Percentiles rank a stretch among this genome's conserved stretches.
Conservation (phyloP, 441 rosid genomes). For the Syzygium malaccense region DNA sequence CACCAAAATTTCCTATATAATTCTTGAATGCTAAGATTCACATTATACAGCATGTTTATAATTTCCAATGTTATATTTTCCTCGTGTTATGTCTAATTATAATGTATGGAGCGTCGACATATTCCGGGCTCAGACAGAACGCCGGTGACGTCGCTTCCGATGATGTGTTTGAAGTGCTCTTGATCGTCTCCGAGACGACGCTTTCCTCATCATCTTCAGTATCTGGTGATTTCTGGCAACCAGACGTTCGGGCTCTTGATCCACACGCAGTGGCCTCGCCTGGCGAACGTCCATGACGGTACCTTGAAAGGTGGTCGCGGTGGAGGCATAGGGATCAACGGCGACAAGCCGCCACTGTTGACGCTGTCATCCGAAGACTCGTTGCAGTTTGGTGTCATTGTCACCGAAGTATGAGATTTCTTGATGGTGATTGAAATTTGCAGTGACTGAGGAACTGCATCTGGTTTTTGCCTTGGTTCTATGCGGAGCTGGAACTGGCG, state of each 20-base stretch:
- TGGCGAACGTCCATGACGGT: slow-evolving; percentile 44
- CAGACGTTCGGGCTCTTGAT: slow-evolving; percentile 31
- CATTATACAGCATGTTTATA: neutral
- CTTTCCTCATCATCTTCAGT: slow-evolving; percentile 13
- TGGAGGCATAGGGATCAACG: slow-evolving; percentile 44
- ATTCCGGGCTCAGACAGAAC: slow-evolving; percentile 74
- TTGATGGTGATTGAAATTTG: slow-evolving; percentile 11
- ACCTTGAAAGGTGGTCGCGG: slow-evolving; percentile 68
- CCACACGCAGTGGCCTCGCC: slow-evolving; percentile 57
- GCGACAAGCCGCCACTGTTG: slow-evolving; percentile 20
- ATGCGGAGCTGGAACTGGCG: neutral
- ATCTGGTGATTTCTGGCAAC: slow-evolving; percentile 6
- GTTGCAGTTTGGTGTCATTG: slow-evolving; percentile 10
- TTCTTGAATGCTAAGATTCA: neutral
- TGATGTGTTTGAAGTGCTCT: neutral
- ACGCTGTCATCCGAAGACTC: slow-evolving; percentile 8
- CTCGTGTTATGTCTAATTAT: no score
- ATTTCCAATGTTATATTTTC: no score
- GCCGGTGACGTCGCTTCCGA: slow-evolving; percentile 4
- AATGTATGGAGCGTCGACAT: no score
- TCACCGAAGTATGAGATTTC: slow-evolving; percentile 24
- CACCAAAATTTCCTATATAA: neutral
- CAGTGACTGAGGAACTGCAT: slow-evolving; percentile 10
- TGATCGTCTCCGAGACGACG: neutral
- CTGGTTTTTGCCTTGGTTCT: slow-evolving; percentile 19